Percentiles rank a stretch among this genome's conserved stretches.
These are phyloP conservation scores for Solanum medicagineum DNA, from an alignment of 257 asterid species.

Conservation along the genomic window DNA sequence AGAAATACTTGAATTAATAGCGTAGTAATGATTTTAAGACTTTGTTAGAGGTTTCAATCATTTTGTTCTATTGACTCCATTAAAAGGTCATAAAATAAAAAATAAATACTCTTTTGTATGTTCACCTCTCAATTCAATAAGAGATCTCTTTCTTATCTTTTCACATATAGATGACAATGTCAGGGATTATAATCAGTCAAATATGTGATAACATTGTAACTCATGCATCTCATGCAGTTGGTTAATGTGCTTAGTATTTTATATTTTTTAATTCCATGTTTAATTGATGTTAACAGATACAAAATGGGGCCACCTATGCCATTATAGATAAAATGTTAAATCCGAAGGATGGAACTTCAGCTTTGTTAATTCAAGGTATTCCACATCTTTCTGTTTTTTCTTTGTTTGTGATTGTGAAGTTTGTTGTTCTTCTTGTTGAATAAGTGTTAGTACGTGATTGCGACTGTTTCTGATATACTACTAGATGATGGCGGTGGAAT, in stretches of 20 bases:
- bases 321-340: slow-evolving; percentile 45
- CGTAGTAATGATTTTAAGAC: background rate
- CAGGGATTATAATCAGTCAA: background rate
- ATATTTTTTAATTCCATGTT: slow-evolving; percentile 4
- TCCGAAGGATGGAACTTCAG: slow-evolving; percentile 68
- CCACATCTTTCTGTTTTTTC: background rate
- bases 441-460: background rate
- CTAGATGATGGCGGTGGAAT: slow-evolving; percentile 96
- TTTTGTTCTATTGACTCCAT: background rate
- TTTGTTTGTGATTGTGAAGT: slow-evolving; percentile 1
- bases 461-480: slow-evolving; percentile 10
- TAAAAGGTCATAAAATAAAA: background rate
- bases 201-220: background rate
- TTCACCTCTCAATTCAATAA: background rate
- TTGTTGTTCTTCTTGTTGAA: background rate
- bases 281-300: slow-evolving; percentile 39
- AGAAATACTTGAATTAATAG: background rate
- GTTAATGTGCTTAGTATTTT: slow-evolving; percentile 10
- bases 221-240: background rate
- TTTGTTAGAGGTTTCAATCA: background rate
- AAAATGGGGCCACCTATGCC: slow-evolving; percentile 68
- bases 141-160: background rate
- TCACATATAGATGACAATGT: background rate
- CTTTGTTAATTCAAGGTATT: slow-evolving; percentile 77
- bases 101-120: background rate